phyloP scores from a whole-genome alignment of 192 early-diverging fungal genomes.

The Backusella morwellensis region DNA sequence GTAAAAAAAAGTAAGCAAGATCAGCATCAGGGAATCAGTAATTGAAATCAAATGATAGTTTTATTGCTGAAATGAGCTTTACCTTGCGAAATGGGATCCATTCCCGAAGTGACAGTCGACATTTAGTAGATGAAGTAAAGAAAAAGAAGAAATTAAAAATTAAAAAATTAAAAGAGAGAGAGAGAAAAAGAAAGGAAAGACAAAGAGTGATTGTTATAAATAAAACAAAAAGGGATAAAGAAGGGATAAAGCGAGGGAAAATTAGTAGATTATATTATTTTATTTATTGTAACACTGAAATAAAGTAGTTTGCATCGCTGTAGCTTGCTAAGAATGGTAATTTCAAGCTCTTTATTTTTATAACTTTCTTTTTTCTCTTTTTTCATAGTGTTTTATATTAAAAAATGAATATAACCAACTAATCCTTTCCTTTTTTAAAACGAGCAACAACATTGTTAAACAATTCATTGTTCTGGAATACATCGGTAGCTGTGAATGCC shows the following conservation, averaged over 20 bases:
- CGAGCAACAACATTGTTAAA: constrained; percentile 42
- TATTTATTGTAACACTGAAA: neutral
- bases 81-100: neutral
- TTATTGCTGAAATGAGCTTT: neutral
- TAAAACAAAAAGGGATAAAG: neutral
- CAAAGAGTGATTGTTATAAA: neutral
- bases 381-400: neutral
- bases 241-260: constrained; percentile 10
- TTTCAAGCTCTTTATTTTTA: constrained; percentile 5
- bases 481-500: constrained; percentile 47
- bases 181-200: neutral
- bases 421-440: constrained; percentile 26
- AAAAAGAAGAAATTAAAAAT: neutral
- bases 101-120: neutral
- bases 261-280: neutral
- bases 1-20: neutral
- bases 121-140: constrained; percentile 7
- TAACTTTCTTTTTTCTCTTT: neutral
- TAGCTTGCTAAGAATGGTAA: neutral
- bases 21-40: neutral
- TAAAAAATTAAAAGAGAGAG: neutral
- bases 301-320: neutral
- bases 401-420: neutral
- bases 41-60: neutral
- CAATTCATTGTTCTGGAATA: constrained; percentile 39